Base-by-base conservation (phyloP, 148 eudicot genomes). In the Rhododendron ovatum region DNA sequence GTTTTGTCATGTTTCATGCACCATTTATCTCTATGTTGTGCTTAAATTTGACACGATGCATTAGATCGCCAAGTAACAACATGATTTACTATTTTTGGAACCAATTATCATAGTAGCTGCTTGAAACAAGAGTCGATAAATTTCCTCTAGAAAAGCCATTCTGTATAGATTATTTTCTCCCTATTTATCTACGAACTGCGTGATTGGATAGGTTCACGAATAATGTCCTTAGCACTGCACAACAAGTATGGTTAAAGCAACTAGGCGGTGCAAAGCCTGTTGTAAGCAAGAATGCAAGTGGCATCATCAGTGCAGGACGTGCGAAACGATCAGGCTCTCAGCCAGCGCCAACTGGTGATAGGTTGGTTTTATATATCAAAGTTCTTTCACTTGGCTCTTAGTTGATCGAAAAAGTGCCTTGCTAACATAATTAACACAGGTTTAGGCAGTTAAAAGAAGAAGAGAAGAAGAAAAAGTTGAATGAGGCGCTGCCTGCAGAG, bases 171-270 rank as follows among this genome's bases (percentile, higher is more conserved):
- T 57, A 47, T 39, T 47, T 47, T 73, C 67, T 55, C 33, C 80
- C 30, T 37, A 53, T 78, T 85, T 83, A 61, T 63, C 33, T 59
- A 57, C 28, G 24, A 55, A 50, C 41, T 83, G 43, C 53, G 50
- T 77, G 24, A 55, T 84, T 81, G 84, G 81, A 73, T 77, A 94
- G 99, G 99, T 96, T 96, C 87, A 94, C 98, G 84, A 96, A 96
- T 90, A 96, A 96, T 85, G 93, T 96, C 87, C 95, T 96, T 78
- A 96, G 98, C 91, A 96, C 99, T 59, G 98, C 98, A 73, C 99
- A 97, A 85, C 99, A 97, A 89, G 95, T 97, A 86, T 95, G 98
- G 98, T 85, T 97, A 69, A 94, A 95, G 53, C 94, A 91, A 84
- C 85, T 93, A 85, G 99, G 99, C 30, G 99, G 99, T 86, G 99